phyloP scores from a whole-genome alignment of 2,329 filamentous ascomycete genomes.

The Teratosphaeria epicoccoides region DNA sequence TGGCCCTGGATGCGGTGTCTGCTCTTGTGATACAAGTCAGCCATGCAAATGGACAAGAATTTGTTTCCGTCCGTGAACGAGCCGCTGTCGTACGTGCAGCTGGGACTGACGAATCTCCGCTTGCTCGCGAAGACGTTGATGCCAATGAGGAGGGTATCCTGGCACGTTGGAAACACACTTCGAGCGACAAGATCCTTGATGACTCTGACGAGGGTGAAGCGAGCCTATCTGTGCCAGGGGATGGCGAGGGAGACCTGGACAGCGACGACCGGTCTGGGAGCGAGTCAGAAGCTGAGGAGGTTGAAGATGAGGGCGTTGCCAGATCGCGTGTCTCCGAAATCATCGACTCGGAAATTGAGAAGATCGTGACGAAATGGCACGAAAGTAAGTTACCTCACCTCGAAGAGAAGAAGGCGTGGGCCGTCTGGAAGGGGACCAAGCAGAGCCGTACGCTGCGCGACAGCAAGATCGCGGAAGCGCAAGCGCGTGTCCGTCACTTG shows the following conservation, averaged over 20 bases:
- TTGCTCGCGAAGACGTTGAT: not conserved
- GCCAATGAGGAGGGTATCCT: not conserved
- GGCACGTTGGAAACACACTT: not conserved
- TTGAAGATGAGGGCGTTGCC: conserved; percentile 31
- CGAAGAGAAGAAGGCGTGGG: conserved; percentile 47
- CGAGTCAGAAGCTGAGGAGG: conserved; percentile 38
- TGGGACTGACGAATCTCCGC: not conserved
- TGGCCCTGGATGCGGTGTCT: conserved; percentile 17
- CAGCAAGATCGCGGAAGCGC: conserved; percentile 36
- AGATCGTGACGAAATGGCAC: conserved; percentile 47
- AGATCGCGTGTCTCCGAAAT: conserved; percentile 40
- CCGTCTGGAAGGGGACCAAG: conserved; percentile 51
- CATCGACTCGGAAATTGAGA: conserved; percentile 45
- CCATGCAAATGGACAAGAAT: conserved; percentile 4
- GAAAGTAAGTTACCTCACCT: conserved; percentile 46
- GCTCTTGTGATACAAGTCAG: conserved; percentile 20
- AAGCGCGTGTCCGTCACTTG: conserved; percentile 33
- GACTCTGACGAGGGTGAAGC: conserved; percentile 24
- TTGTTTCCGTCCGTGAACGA: conserved; percentile 20
- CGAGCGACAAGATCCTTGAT: not conserved
- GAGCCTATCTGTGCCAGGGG: too few relatives aligned
- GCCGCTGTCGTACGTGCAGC: conserved; percentile 8
- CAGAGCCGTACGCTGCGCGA: conserved; percentile 30
- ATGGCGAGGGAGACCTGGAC: conserved; percentile 1
- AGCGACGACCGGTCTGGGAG: conserved; percentile 15